Evolutionary conservation across 2,329 filamentous ascomycete species (phyloP).

Genomic region (Sclerotiophoma versabilis): DNA sequence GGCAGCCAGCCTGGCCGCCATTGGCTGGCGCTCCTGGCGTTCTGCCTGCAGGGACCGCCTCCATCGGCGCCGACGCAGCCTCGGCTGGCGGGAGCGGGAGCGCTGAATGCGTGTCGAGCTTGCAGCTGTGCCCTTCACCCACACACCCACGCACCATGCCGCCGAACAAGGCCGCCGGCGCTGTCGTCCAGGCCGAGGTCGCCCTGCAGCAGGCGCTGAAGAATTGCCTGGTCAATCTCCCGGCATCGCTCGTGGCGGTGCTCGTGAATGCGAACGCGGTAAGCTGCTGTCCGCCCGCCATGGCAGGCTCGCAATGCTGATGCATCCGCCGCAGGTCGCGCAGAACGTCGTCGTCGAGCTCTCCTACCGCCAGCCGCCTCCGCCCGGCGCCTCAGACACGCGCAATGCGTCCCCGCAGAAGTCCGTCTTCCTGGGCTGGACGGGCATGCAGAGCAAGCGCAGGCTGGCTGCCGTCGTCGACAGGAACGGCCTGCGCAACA

Average conservation of each 20-base stretch:
- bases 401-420: slow-evolving; percentile 59
- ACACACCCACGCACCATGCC: slow-evolving; percentile 34
- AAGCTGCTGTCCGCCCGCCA: slow-evolving; percentile 51
- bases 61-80: slow-evolving; percentile 35
- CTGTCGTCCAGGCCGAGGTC: slow-evolving; percentile 77
- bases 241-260: slow-evolving; percentile 80
- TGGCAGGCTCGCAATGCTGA: slow-evolving; percentile 10
- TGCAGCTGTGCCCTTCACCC: slow-evolving; percentile 1
- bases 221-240: slow-evolving; percentile 94
- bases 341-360: slow-evolving; percentile 98
- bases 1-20: slow-evolving; percentile 11
- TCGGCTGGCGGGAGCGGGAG: slow-evolving; percentile 34
- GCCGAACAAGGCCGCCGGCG: slow-evolving; percentile 53
- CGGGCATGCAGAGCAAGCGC: slow-evolving; percentile 94
- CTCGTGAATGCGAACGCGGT: slow-evolving; percentile 91
- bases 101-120: neutral
- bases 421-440: slow-evolving; percentile 93
- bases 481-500: slow-evolving; percentile 73
- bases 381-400: slow-evolving; percentile 50
- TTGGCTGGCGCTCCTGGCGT: slow-evolving; percentile 26
- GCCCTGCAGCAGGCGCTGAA: slow-evolving; percentile 81
- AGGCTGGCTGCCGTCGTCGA: slow-evolving; percentile 75
- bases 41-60: slow-evolving; percentile 36
- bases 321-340: slow-evolving; percentile 70
- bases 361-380: slow-evolving; percentile 70